Evolutionary conservation across 1,284 basidiomycete genomes (phyloP).

Genomic region (Austropuccinia psidii): DNA sequence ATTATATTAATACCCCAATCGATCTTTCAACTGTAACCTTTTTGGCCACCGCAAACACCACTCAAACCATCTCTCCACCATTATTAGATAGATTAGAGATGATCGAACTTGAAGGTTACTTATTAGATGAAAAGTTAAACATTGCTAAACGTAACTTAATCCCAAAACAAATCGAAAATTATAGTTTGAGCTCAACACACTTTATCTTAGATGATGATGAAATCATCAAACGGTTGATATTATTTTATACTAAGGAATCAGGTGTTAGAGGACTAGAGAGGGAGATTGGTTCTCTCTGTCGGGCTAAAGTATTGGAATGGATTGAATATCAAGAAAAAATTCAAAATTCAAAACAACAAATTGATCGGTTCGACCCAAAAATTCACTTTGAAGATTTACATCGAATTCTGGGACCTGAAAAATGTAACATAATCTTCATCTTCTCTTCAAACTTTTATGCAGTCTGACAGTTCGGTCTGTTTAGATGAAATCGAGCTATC

Average conservation of each 20-base stretch:
- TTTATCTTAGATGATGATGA: slow-evolving; percentile 58
- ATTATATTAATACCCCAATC: slow-evolving; percentile 49
- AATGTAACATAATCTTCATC: slow-evolving; percentile 72
- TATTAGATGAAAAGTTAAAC: slow-evolving; percentile 49
- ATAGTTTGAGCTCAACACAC: slow-evolving; percentile 55
- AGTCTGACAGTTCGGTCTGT: background rate
- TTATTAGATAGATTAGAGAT: slow-evolving; percentile 50
- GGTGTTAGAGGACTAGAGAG: slow-evolving; percentile 87
- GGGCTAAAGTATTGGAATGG: slow-evolving; percentile 83
- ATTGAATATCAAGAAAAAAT: slow-evolving; percentile 60
- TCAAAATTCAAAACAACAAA: slow-evolving; percentile 39
- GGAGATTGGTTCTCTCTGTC: slow-evolving; percentile 71
- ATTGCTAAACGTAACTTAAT: slow-evolving; percentile 57
- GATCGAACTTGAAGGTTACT: slow-evolving; percentile 50
- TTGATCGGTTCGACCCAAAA: slow-evolving; percentile 56
- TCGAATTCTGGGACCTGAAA: slow-evolving; percentile 68
- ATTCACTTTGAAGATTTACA: slow-evolving; percentile 71
- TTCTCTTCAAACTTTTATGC: too few species aligned
- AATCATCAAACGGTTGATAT: slow-evolving; percentile 63
- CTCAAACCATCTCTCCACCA: slow-evolving; percentile 50
- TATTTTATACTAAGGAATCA: slow-evolving; percentile 74
- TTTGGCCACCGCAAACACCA: slow-evolving; percentile 50
- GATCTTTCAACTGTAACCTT: slow-evolving; percentile 48
- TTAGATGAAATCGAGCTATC: slow-evolving; percentile 37
- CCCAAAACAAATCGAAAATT: slow-evolving; percentile 72